phyloP scores from a whole-genome alignment of 2,329 filamentous ascomycete genomes.

The Tolypocladium tundrense region DNA sequence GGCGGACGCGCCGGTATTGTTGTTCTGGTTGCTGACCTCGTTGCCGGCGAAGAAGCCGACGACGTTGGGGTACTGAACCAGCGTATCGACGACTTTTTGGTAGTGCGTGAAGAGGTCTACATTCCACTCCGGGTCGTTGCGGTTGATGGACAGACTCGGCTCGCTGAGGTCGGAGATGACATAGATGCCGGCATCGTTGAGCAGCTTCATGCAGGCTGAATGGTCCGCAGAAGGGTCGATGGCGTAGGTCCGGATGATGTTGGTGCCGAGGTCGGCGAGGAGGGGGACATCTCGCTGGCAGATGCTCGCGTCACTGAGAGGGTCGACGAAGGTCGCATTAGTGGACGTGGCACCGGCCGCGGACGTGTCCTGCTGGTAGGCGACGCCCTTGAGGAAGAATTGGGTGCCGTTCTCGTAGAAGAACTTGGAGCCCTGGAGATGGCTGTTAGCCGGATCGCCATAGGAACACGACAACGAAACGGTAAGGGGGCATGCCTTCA shows the following conservation, averaged over 20 bases:
- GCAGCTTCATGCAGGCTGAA: slow-evolving; percentile 70
- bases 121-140: slow-evolving; percentile 72
- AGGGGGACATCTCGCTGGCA: slow-evolving; percentile 84
- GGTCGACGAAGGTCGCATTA: slow-evolving; percentile 59
- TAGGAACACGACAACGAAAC: no score
- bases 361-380: slow-evolving; percentile 77
- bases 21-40: slow-evolving; percentile 82
- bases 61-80: slow-evolving; percentile 78
- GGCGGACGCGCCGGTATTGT: slow-evolving; percentile 82
- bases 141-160: slow-evolving; percentile 75
- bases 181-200: slow-evolving; percentile 85
- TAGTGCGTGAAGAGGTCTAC: slow-evolving; percentile 70
- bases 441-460: slow-evolving; percentile 1
- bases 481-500: slow-evolving; percentile 47
- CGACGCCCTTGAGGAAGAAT: slow-evolving; percentile 81
- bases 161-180: slow-evolving; percentile 85
- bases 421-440: slow-evolving; percentile 63
- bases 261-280: slow-evolving; percentile 70
- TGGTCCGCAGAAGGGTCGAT: slow-evolving; percentile 75
- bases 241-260: slow-evolving; percentile 91
- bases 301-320: slow-evolving; percentile 58
- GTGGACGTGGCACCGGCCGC: slow-evolving; percentile 39
- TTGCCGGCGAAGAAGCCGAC: slow-evolving; percentile 98
- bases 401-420: slow-evolving; percentile 67
- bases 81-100: slow-evolving; percentile 68